Base-by-base conservation (phyloP, 2,329 filamentous ascomycete genomes). In the Aspergillus novoparasiticus region DNA sequence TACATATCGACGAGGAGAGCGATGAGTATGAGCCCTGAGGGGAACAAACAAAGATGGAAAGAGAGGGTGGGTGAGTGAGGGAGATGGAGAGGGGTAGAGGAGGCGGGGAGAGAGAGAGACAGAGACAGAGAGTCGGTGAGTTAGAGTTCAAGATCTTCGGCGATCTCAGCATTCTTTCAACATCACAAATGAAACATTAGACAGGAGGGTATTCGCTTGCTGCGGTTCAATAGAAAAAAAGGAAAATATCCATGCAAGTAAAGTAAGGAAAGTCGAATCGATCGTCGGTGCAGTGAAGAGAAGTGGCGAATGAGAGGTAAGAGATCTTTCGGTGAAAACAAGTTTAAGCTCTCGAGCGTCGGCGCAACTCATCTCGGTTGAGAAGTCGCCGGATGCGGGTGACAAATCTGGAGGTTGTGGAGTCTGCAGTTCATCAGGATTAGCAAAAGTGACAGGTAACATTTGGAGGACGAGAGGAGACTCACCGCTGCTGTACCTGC, bases 351-450 rank as follows among this genome's bases (percentile, higher is more conserved):
- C 67, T 65, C 61, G 68, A 69, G 41, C 71, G 72, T 59, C 63
- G 45, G 59, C 67, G 70, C 53, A 75, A 54, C 45, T 76, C 74
- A n/a, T 77, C 73, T 41, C 74, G 72, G 58, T 69, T 71, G 48
- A 77, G 73, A 16, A 77, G 62, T 58, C 73, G 70, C 34, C 75
- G 72, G 28, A 77, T 67, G 65, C 69, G 72, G 28, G 72, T 75
- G 55, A 76, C 74, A 50, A 77, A 70, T 55, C 73, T 71, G 45
- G 68, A 66, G 28, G 66, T 64, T 46, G 67, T 68, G 58, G 66
- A 67, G 60, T 73, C 74, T 77, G 48, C 2, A 45, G 36, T 45
- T 21, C n/a, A 34, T 41, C 9, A 46, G 36, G 26, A 63, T 69
- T 67, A 70, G 64, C 39, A 55, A 55, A 36, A 48, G 34, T 60